Evolutionary conservation across 1,284 basidiomycete genomes (phyloP).

Genomic region (Leccinum griseonigrum): DNA sequence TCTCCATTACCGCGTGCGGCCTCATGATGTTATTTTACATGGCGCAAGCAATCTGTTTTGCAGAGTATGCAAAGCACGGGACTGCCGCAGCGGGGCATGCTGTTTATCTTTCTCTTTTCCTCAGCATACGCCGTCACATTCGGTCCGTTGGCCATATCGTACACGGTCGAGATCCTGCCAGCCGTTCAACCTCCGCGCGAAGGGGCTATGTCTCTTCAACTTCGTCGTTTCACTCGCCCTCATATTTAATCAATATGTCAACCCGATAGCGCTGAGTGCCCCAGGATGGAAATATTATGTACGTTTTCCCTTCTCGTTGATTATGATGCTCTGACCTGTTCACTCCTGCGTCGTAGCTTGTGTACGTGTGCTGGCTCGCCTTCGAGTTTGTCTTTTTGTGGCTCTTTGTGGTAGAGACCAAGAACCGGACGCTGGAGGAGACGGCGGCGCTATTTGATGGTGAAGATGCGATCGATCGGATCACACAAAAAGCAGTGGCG

Average conservation of each 20-base stretch:
- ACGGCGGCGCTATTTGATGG: slow-evolving; percentile 73
- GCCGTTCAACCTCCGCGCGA: slow-evolving; percentile 54
- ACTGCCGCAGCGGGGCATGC: slow-evolving; percentile 52
- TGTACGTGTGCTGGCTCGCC: slow-evolving; percentile 69
- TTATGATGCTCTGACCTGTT: background rate
- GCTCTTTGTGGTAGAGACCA: slow-evolving; percentile 71
- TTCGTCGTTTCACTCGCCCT: slow-evolving; percentile 64
- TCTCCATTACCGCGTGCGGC: slow-evolving; percentile 59
- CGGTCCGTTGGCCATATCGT: slow-evolving; percentile 70
- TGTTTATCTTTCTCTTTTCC: slow-evolving; percentile 74
- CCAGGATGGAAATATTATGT: slow-evolving; percentile 68
- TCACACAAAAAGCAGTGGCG: slow-evolving; percentile 32
- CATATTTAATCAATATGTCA: slow-evolving; percentile 81
- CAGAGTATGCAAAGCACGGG: slow-evolving; percentile 51
- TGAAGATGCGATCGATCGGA: slow-evolving; percentile 45
- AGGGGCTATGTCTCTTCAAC: slow-evolving; percentile 76
- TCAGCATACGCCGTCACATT: slow-evolving; percentile 70
- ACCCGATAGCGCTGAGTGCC: slow-evolving; percentile 66
- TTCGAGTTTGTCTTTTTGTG: slow-evolving; percentile 64
- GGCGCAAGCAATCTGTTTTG: slow-evolving; percentile 71
- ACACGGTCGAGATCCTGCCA: slow-evolving; percentile 75
- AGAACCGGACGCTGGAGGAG: slow-evolving; percentile 72
- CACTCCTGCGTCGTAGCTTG: slow-evolving; percentile 39
- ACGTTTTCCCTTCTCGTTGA: slow-evolving; percentile 14
- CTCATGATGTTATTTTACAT: slow-evolving; percentile 72